phyloP scores from a whole-genome alignment of 2,329 filamentous ascomycete species.

The Aspergillus tamarii region DNA sequence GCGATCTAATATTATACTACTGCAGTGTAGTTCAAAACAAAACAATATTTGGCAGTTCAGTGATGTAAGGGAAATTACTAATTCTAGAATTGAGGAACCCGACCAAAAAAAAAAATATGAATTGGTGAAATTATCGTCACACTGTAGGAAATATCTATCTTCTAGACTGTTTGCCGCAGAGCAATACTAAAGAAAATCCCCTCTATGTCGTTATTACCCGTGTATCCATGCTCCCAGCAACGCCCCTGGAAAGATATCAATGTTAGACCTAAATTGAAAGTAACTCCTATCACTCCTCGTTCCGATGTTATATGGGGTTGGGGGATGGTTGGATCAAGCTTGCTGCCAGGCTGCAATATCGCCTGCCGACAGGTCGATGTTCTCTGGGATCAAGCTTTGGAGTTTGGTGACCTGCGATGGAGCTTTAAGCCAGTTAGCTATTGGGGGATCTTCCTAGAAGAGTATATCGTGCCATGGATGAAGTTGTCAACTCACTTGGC shows the following conservation, averaged over 20 bases:
- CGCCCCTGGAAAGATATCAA: not conserved
- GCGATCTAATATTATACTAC: not conserved
- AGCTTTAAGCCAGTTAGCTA: slow-evolving; percentile 28
- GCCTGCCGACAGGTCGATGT: slow-evolving; percentile 34
- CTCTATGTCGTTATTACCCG: not conserved
- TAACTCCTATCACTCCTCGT: not conserved
- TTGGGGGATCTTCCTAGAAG: not conserved
- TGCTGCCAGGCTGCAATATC: slow-evolving; percentile 38
- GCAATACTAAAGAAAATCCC: not conserved
- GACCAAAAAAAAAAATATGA: too few species aligned
- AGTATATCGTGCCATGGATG: slow-evolving; percentile 9
- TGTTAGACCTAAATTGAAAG: not conserved
- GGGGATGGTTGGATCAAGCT: slow-evolving; percentile 1
- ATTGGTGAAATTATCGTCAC: too few species aligned
- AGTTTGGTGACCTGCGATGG: slow-evolving; percentile 28
- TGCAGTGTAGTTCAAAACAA: not conserved
- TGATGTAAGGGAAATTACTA: not conserved
- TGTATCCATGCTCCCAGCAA: not conserved
- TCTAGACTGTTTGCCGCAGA: not conserved
- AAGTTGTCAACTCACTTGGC: slow-evolving; percentile 31
- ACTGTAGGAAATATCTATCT: not conserved
- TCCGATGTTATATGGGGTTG: not conserved
- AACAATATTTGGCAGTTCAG: not conserved
- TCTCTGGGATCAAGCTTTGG: slow-evolving; percentile 32
- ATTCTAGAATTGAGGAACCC: not conserved